phyloP scores from a whole-genome alignment of 2,329 filamentous ascomycete species.

The Aspergillus ibericus region DNA sequence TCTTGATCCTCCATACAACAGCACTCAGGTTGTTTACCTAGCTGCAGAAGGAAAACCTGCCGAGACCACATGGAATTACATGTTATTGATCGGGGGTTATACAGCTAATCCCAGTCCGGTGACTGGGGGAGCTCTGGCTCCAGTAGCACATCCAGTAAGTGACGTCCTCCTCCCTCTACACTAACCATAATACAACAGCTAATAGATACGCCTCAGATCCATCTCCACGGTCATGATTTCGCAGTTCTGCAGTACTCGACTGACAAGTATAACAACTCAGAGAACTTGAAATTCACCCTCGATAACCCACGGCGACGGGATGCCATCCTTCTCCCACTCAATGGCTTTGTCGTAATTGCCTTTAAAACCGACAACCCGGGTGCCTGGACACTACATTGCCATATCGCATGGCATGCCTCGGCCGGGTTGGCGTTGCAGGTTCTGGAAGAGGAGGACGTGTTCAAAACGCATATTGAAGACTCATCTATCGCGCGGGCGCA shows the following conservation, averaged over 20 bases:
- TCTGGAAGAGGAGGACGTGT: neutral
- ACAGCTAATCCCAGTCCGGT: neutral
- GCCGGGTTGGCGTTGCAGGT: slow-evolving; percentile 7
- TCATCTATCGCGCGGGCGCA: neutral
- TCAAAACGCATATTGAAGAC: neutral
- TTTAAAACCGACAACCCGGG: slow-evolving; percentile 11
- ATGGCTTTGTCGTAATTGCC: slow-evolving; percentile 9
- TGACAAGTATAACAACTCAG: neutral
- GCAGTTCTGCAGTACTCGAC: slow-evolving; percentile 8
- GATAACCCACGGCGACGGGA: slow-evolving; percentile 9
- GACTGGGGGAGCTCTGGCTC: neutral
- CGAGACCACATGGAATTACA: slow-evolving; percentile 7
- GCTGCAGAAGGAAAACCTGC: neutral
- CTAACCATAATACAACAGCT: neutral
- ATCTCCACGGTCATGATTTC: slow-evolving; percentile 12
- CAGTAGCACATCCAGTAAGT: slow-evolving; percentile 7
- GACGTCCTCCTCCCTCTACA: neutral
- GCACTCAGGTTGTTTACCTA: neutral
- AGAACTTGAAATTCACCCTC: neutral
- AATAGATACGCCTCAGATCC: neutral
- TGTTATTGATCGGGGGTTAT: slow-evolving; percentile 5
- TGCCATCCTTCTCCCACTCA: slow-evolving; percentile 6
- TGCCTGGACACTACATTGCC: slow-evolving; percentile 10
- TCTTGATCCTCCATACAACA: neutral
- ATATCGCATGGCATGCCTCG: slow-evolving; percentile 15